Evolutionary conservation across 192 early-diverging fungal species (phyloP), one percentile per base, ranked within the genome.

Genomic region (Coemansia sp.): DNA sequence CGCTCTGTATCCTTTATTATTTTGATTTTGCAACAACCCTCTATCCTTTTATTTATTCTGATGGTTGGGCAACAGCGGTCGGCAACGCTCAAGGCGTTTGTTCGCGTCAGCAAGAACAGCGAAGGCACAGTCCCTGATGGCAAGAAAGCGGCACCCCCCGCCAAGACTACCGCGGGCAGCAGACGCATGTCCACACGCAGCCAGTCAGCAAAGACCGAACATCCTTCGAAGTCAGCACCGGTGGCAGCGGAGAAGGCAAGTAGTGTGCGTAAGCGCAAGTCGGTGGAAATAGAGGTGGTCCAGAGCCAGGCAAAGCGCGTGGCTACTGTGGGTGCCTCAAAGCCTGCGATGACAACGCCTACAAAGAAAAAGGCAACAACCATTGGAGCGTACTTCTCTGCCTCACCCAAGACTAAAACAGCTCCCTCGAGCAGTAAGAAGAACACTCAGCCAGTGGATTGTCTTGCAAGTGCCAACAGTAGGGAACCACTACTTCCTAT

Each of bases 41-140:
- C 34, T 36, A 34, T 34, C 5, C 13, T 36, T 36, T 4, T 36
- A 36, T 36, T 36, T 6, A 4, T 41, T 13, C 38, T 2, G 4
- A 60, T 48, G 42, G 34, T 38, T 11, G 58, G 42, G 17, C 59
- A 69, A 40, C 54, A 37, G 50, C 47, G 56, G n/a, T 31, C 62
- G 13, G 30, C 36, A 11, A 66, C 71, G 25, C 55, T 79, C 22
- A 79, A 79, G 48, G 42, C 55, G 50, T 73, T 73, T 74, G 66
- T 70, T 1, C 71, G 67, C 31, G 76, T 79, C 27, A 73, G 76
- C 71, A 79, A 79, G 41, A 62, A 59, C 45, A 65, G 50, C 56
- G 67, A 72, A 6, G 66, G 54, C 1, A 42, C 56, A 0, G 30
- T 23, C 22, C 22, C 25, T 22, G 45, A 48, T 25, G 45, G 45